Evolutionary conservation across 202 grass and related monocot genomes (phyloP), one percentile per base, ranked within the genome.

Genomic region (Bolboschoenoplectus hybrid): DNA sequence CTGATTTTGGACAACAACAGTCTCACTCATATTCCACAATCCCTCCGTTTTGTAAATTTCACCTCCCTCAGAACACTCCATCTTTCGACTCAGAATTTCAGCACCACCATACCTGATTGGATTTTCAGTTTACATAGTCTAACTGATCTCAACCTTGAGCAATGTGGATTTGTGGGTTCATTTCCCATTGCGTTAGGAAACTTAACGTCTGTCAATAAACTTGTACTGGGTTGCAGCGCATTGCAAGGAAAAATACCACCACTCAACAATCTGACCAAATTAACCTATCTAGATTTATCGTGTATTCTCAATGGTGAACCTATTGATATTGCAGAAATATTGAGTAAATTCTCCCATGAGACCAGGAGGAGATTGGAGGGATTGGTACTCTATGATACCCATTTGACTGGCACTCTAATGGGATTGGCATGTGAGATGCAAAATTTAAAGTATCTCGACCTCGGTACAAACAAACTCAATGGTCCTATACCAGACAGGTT

Each of bases 11-110:
- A 2, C 10, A 0, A 0, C 0, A 83, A 83, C 80, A 0, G 1
- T 4, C 60, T 90, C 45, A 7, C 8, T 4, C 67, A 19, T 0
- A 41, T 26, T 0, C 0, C 87, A 4, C 71, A 82, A 63, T 16
- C 51, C 34, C 9, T 89, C 4, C 80, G 45, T 0, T 55, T 74
- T 44, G 81, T 86, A 0, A 91, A 93, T 41, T 87, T 91, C 53
- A 90, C 89, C 34, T 62, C 38, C n/a, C 82, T 93, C 1, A 39
- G 69, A 80, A 36, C 41, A 39, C 26, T 80, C 35, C 53, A 56
- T 58, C 51, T 80, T 56, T 35, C 75, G 6, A 39, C 5, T 80
- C 75, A 80, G 75, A 34, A 56, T 80, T 80, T 73, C 43, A 47
- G 7, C 43, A 49, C 43, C 1, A 20, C 69, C 1, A 73, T 73